Conservation (phyloP, 2,329 filamentous ascomycete genomes). For the Paracamarosporium sp. region DNA sequence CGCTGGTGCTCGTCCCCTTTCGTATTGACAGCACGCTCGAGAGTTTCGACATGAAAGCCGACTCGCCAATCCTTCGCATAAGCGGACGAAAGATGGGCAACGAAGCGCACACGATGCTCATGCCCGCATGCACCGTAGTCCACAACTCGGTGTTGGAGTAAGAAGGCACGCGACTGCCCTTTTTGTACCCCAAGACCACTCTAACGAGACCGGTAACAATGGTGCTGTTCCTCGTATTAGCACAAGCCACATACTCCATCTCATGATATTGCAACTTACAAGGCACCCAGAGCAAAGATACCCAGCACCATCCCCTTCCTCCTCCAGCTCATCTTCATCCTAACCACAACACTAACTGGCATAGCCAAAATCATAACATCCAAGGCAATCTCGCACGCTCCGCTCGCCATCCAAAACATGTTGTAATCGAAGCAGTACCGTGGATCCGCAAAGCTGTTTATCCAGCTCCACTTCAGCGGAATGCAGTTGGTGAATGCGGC, state of each 20-base stretch:
- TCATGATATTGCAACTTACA: neutral
- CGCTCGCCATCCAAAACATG: slow-evolving; percentile 11
- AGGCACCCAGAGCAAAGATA: slow-evolving; percentile 9
- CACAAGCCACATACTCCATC: neutral
- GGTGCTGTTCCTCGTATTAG: neutral
- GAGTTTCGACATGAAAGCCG: neutral
- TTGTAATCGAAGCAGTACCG: slow-evolving; percentile 10
- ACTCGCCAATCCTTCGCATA: neutral
- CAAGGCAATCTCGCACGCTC: slow-evolving; percentile 7
- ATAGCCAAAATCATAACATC: slow-evolving; percentile 9
- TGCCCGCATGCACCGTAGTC: slow-evolving; percentile 8
- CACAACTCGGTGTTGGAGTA: slow-evolving; percentile 10
- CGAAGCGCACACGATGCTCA: slow-evolving; percentile 10
- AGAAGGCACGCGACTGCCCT: neutral
- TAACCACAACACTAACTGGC: slow-evolving; percentile 9
- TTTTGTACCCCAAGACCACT: slow-evolving; percentile 4
- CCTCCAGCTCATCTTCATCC: slow-evolving; percentile 7
- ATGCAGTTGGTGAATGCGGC: slow-evolving; percentile 10
- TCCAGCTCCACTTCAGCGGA: slow-evolving; percentile 10
- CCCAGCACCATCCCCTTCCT: slow-evolving; percentile 3
- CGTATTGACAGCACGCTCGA: neutral
- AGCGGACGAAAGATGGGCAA: slow-evolving; percentile 9
- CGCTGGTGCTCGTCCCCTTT: neutral
- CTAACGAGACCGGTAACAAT: slow-evolving; percentile 8
- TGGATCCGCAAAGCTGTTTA: slow-evolving; percentile 8